These are phyloP conservation scores for Oleoguttula mirabilis DNA, from an alignment of 495 filamentous ascomycete species.

Conservation along the genomic window DNA sequence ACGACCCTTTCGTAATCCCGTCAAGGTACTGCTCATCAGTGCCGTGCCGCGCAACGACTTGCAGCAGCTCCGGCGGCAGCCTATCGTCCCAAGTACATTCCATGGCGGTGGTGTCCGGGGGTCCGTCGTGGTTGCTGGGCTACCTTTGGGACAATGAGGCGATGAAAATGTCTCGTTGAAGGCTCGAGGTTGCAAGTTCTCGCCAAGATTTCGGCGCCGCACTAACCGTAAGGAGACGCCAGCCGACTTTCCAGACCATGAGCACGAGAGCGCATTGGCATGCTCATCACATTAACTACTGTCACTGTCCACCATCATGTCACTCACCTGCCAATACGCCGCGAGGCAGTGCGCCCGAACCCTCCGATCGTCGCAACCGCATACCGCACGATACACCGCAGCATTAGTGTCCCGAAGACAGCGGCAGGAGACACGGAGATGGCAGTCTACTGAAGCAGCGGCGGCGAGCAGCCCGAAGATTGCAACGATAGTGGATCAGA, in stretches of 20 bases:
- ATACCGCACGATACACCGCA: conserved; percentile 1
- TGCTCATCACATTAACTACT: too few species aligned
- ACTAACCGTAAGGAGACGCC: too few species aligned
- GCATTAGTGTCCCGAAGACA: conserved; percentile 8
- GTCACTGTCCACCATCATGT: too few species aligned
- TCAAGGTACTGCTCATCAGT: conserved; percentile 55
- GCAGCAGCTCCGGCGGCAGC: conserved; percentile 48
- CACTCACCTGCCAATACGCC: conserved; percentile 45
- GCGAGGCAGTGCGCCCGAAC: conserved; percentile 46
- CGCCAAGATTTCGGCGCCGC: too few species aligned
- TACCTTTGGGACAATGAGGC: too few species aligned
- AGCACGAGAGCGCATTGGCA: too few species aligned
- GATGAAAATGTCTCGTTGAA: too few species aligned
- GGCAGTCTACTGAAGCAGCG: conserved; percentile 59
- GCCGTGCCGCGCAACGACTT: conserved; percentile 47
- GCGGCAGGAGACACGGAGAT: conserved; percentile 39
- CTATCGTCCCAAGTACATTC: conserved; percentile 26
- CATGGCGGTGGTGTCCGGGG: too few species aligned
- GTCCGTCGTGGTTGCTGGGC: too few species aligned
- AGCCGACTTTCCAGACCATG: too few species aligned
- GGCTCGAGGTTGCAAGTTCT: too few species aligned
- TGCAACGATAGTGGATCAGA: conserved; percentile 84
- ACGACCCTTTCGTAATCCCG: conserved; percentile 52
- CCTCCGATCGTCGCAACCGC: conserved; percentile 13
- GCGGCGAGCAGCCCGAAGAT: conserved; percentile 69